Evolutionary conservation across 208 protist genomes (phyloP).

Genomic region (Acanthamoeba polyphaga): DNA sequence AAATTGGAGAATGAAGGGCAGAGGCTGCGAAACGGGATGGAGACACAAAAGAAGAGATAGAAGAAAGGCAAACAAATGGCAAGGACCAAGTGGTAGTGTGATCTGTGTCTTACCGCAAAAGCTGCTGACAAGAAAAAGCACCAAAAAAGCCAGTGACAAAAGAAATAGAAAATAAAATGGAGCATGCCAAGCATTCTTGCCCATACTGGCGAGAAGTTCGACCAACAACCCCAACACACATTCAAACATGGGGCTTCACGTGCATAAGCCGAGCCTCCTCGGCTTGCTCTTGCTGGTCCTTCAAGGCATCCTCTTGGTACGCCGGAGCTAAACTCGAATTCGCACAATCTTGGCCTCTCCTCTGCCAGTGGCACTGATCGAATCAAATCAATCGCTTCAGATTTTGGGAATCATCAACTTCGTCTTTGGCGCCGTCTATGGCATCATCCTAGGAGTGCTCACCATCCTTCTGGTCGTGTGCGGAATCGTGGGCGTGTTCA

Average conservation of each 20-base stretch:
- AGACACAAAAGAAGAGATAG: background rate
- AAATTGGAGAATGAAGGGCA: background rate
- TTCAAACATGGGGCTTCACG: background rate
- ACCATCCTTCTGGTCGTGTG: background rate
- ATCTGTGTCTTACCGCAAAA: constrained; percentile 58
- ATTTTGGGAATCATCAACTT: constrained; percentile 9
- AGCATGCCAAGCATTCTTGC: background rate
- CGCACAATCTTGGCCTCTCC: background rate
- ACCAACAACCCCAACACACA: too few species aligned
- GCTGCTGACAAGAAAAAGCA: background rate
- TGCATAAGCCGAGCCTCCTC: background rate
- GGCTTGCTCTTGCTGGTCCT: background rate
- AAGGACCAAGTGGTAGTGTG: constrained; percentile 15
- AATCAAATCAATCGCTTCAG: background rate
- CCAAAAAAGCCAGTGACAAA: background rate
- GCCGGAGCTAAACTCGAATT: background rate
- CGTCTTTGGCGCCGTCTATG: background rate
- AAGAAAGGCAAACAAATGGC: constrained; percentile 18
- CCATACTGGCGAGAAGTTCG: too few species aligned
- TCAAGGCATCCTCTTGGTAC: background rate
- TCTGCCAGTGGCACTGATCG: background rate
- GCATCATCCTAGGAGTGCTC: background rate
- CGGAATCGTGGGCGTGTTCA: background rate
- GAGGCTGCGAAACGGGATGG: background rate
- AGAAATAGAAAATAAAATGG: background rate